Evolutionary conservation across 495 filamentous ascomycete species (phyloP).

Genomic region (Penicillium fimorum): DNA sequence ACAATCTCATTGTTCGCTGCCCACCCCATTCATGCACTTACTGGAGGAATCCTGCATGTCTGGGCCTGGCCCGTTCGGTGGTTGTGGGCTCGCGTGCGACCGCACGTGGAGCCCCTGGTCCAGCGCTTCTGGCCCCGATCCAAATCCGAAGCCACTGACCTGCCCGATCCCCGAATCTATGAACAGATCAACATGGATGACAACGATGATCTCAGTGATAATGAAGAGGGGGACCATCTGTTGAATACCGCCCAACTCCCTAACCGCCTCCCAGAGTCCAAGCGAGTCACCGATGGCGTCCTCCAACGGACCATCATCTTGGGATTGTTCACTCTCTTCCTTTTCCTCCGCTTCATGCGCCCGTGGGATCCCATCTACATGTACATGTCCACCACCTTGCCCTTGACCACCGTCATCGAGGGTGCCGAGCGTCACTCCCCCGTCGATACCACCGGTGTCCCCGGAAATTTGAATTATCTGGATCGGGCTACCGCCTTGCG

Average conservation of each 20-base stretch:
- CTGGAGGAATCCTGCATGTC: constrained; percentile 33
- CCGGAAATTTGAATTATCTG: constrained; percentile 24
- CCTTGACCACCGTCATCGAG: constrained; percentile 26
- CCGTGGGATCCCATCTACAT: constrained; percentile 33
- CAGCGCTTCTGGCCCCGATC: constrained; percentile 11
- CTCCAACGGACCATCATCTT: constrained; percentile 23
- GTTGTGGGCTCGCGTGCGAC: constrained; percentile 18
- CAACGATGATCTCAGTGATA: constrained; percentile 32
- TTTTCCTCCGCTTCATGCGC: constrained; percentile 28
- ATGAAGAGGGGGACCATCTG: constrained; percentile 26
- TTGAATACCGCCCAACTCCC: constrained; percentile 9
- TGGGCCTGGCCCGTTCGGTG: constrained; percentile 32
- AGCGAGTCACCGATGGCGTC: constrained; percentile 16
- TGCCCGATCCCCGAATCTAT: constrained; percentile 32
- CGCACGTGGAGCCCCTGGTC: constrained; percentile 10
- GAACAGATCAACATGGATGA: constrained; percentile 32
- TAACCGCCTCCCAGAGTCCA: constrained; percentile 6
- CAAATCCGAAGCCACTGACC: constrained; percentile 6
- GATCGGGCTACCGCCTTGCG: constrained; percentile 23
- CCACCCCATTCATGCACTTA: constrained; percentile 22
- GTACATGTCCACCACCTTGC: constrained; percentile 34
- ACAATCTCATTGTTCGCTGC: constrained; percentile 29
- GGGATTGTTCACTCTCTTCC: constrained; percentile 17
- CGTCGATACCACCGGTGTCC: constrained; percentile 26
- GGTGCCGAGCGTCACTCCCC: constrained; percentile 26